Percentiles rank a stretch among this genome's conserved stretches.
Evolutionary conservation across 148 eudicot species (phyloP).

Genomic region (Polygonum aviculare): DNA sequence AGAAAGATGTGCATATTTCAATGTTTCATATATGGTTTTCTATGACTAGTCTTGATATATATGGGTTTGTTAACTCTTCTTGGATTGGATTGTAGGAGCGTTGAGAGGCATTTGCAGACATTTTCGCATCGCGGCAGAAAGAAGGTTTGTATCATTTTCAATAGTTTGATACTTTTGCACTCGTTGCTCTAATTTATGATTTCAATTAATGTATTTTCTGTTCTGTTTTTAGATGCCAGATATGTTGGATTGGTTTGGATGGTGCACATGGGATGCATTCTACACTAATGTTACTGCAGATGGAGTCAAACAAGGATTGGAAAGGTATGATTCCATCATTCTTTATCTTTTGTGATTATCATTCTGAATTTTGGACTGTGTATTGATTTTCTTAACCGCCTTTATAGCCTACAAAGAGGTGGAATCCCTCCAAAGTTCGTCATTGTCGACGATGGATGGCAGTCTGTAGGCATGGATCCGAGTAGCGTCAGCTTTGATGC

Average conservation of each 20-base stretch:
- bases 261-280: slow-evolving; percentile 99
- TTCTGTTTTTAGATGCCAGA: slow-evolving; percentile 61
- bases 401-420: slow-evolving; percentile 55
- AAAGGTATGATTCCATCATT: slow-evolving; percentile 36
- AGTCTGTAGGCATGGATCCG: slow-evolving; percentile 78
- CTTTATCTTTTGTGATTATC: background rate
- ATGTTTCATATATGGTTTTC: background rate
- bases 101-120: slow-evolving; percentile 72
- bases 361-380: background rate
- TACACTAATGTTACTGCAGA: slow-evolving; percentile 66
- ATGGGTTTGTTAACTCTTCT: background rate
- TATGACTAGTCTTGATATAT: background rate
- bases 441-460: slow-evolving; percentile 95
- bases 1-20: background rate
- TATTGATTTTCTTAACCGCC: background rate
- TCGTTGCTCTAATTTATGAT: background rate
- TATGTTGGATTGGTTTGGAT: slow-evolving; percentile 84
- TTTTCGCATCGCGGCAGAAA: slow-evolving; percentile 78
- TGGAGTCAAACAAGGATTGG: slow-evolving; percentile 63
- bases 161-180: background rate
- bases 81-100: slow-evolving; percentile 37
- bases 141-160: slow-evolving; percentile 33
- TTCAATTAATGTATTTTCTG: background rate
- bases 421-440: slow-evolving; percentile 72
- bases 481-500: slow-evolving; percentile 30